Base-by-base conservation (phyloP, 371 early-diverging fungal genomes). In the Batkoa obscura region DNA sequence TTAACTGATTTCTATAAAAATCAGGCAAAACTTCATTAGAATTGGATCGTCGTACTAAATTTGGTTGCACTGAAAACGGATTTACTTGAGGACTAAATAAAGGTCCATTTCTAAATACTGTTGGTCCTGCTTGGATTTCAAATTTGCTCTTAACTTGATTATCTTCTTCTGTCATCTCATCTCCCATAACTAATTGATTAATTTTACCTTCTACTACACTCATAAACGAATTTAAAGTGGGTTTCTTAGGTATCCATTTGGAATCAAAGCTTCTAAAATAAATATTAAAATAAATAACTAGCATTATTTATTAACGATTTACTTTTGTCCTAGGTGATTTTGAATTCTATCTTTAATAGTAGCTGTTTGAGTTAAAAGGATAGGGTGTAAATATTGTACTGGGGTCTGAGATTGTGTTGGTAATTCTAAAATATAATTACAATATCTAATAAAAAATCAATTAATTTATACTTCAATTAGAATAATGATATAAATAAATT, bases 311-410 rank as follows among this genome's bases (percentile, higher is more conserved):
- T 23, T 23, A 23, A 23, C 23, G 23, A 23, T 23, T 23, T 23
- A 23, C 23, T 23, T 23, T 23, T 23, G 23, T 23, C 23, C 23
- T 23, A 23, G 23, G 23, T 23, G 23, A 23, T 23, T 23, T 23
- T 23, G 23, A 23, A 23, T 23, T 23, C 23, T 23, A 23, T 23
- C 23, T 37, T 66, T 64, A 34, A 81, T 64, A 23, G 71, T 71
- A 55, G 69, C 68, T 3, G 91, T 67, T 33, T 72, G 71, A 13
- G 81, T 76, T 1, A 70, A 66, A 58, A 91, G 78, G 1, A 72
- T 68, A 13, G 65, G 62, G 62, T 87, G 84, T 58, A 89, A 74
- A 61, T 85, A 89, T 12, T 87, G 86, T 15, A 78, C 78, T 1
- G 80, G 78, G 53, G 79, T 82, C 0, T 80, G 68, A 55, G 82